Evolutionary conservation across 2,329 filamentous ascomycete species (phyloP).

Genomic region (Alternaria longipes): DNA sequence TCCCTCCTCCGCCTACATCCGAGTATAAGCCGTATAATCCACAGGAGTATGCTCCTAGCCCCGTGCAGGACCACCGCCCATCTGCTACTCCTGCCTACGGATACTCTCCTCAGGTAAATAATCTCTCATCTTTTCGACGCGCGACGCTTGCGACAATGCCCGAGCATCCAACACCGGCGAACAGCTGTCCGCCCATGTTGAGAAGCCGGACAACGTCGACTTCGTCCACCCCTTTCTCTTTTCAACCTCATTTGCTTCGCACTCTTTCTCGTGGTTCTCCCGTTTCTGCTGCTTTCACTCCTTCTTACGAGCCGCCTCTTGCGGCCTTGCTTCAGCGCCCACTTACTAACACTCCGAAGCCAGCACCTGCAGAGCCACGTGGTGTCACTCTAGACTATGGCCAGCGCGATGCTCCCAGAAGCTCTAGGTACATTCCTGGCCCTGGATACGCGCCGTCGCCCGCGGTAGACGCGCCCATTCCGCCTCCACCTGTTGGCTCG

Average conservation of each 20-base stretch:
- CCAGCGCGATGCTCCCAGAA: constrained; percentile 26
- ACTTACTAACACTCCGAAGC: constrained; percentile 47
- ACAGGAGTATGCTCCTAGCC: constrained; percentile 43
- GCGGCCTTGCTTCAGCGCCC: constrained; percentile 43
- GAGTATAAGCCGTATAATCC: constrained; percentile 50
- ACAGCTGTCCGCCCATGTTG: constrained; percentile 33
- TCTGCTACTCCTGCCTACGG: constrained; percentile 39
- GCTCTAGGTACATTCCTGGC: constrained; percentile 44
- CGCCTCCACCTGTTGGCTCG: constrained; percentile 35
- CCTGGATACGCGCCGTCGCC: constrained; percentile 47
- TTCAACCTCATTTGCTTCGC: constrained; percentile 28
- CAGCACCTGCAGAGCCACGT: constrained; percentile 23
- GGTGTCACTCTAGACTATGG: constrained; percentile 3
- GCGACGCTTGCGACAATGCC: constrained; percentile 37
- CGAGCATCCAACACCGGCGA: constrained; percentile 31
- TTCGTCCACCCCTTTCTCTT: constrained; percentile 25
- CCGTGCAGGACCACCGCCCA: constrained; percentile 32
- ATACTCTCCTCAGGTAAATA: constrained; percentile 51
- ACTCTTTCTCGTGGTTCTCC: constrained; percentile 42
- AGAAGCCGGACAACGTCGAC: constrained; percentile 33
- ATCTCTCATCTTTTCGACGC: constrained; percentile 40
- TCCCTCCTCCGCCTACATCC: constrained; percentile 44
- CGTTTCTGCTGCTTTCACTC: constrained; percentile 41
- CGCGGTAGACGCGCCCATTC: constrained; percentile 26
- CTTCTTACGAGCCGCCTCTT: constrained; percentile 49